phyloP scores from a whole-genome alignment of 2,329 filamentous ascomycete species.

The Scortechinia acanthostroma region DNA sequence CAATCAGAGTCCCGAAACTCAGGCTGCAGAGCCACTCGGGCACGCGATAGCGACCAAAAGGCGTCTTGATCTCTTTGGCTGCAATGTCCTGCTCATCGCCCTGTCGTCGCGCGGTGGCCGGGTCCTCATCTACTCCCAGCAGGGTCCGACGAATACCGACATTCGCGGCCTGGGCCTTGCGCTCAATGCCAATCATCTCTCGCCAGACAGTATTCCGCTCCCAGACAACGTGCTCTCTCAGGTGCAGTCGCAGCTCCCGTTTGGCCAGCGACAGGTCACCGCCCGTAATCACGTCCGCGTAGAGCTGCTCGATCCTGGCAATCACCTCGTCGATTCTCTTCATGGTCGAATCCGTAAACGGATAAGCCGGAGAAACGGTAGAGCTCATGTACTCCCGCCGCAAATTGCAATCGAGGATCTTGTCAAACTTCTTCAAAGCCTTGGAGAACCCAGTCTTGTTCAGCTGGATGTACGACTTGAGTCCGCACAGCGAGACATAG shows the following conservation, averaged over 20 bases:
- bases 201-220: slow-evolving; percentile 98
- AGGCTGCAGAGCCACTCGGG: slow-evolving; percentile 79
- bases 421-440: slow-evolving; percentile 97
- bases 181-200: slow-evolving; percentile 96
- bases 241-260: slow-evolving; percentile 79
- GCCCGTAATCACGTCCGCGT: slow-evolving; percentile 74
- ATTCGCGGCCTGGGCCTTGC: slow-evolving; percentile 88
- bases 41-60: slow-evolving; percentile 68
- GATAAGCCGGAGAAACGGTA: slow-evolving; percentile 71
- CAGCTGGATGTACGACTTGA: slow-evolving; percentile 91
- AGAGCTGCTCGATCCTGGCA: slow-evolving; percentile 67
- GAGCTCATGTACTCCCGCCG: slow-evolving; percentile 70
- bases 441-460: slow-evolving; percentile 96
- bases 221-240: slow-evolving; percentile 96
- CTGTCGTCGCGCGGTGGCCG: slow-evolving; percentile 29
- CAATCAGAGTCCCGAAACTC: slow-evolving; percentile 71
- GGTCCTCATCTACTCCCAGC: slow-evolving; percentile 58
- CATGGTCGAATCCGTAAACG: slow-evolving; percentile 72
- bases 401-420: slow-evolving; percentile 78
- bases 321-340: slow-evolving; percentile 67
- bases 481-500: slow-evolving; percentile 87
- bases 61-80: slow-evolving; percentile 69
- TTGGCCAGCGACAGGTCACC: slow-evolving; percentile 73
- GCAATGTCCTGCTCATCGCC: slow-evolving; percentile 49
- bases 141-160: slow-evolving; percentile 81